Percentiles rank a stretch among this genome's conserved stretches.
Conservation (phyloP, 352 stramenopile species). For the Saprolegnia diclina region DNA sequence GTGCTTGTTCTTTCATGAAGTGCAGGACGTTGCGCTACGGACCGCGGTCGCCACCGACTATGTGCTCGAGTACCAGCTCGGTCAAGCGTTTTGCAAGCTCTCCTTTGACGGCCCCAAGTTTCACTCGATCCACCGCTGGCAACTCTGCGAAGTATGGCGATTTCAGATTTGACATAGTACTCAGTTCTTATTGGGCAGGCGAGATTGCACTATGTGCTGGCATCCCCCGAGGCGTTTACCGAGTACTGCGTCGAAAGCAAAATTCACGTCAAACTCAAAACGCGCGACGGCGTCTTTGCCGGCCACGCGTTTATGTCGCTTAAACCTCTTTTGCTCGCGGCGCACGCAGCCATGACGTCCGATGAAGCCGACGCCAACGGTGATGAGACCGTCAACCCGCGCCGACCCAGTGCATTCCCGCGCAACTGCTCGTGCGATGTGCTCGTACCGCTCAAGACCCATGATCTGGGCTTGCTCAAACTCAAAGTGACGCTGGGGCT, state of each 20-base stretch:
- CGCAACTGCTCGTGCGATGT: conserved; percentile 35
- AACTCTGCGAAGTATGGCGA: conserved; percentile 50
- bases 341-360: background rate
- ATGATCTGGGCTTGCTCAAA: conserved; percentile 49
- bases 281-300: conserved; percentile 33
- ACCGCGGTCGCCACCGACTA: conserved; percentile 52
- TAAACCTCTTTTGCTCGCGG: conserved; percentile 37
- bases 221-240: conserved; percentile 58
- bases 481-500: conserved; percentile 71
- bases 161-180: background rate
- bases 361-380: background rate
- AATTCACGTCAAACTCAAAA: conserved; percentile 67
- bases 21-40: conserved; percentile 58
- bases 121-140: conserved; percentile 75
- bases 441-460: conserved; percentile 53
- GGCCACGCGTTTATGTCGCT: conserved; percentile 54
- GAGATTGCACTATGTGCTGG: conserved; percentile 57
- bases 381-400: background rate
- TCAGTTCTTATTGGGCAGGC: conserved; percentile 23
- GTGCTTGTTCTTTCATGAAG: conserved; percentile 78
- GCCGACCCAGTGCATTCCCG: background rate
- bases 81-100: conserved; percentile 48
- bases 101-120: conserved; percentile 72
- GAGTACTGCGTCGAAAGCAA: conserved; percentile 62
- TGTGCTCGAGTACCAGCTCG: conserved; percentile 73